A percentile compares a stretch with the other conserved stretches of the same genome.
These are phyloP conservation scores for Pichia cephalocereana DNA, from an alignment of 805 yeast species.

Conservation along the genomic window DNA sequence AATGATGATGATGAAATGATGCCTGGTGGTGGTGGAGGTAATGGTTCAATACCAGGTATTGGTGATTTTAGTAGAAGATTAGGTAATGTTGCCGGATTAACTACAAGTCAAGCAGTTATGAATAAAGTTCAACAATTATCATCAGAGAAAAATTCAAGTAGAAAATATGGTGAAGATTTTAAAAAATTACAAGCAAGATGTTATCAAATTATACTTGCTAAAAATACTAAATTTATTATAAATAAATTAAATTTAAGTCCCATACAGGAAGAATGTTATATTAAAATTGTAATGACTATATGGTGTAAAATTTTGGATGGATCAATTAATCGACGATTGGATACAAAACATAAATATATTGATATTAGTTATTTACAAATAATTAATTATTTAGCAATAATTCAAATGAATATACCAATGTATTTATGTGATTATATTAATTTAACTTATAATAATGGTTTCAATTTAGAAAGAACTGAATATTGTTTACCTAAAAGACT, in stretches of 20 bases:
- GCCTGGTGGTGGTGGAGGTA: conserved; percentile 34
- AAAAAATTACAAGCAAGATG: conserved; percentile 13
- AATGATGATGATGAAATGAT: conserved; percentile 74
- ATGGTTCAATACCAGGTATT: conserved; percentile 21
- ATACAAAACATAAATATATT: conserved; percentile 5
- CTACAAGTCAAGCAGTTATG: conserved; percentile 12
- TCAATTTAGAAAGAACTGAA: conserved; percentile 33
- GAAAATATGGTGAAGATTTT: conserved; percentile 19
- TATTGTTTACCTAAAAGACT: conserved; percentile 15
- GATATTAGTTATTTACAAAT: conserved; percentile 17
- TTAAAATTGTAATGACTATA: conserved; percentile 25
- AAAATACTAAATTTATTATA: conserved; percentile 36
- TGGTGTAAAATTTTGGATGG: conserved; percentile 13
- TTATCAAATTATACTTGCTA: conserved; percentile 32
- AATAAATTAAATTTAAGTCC: conserved; percentile 16
- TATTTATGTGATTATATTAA: conserved; percentile 39
- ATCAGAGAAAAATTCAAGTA: conserved; percentile 7
- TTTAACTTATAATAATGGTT: conserved; percentile 31
- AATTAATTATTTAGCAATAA: conserved; percentile 42
- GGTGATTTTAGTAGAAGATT: conserved; percentile 45
- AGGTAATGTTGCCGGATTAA: conserved; percentile 36
- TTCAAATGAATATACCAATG: conserved; percentile 40
- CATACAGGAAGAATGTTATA: conserved; percentile 6
- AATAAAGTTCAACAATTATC: conserved; percentile 9
- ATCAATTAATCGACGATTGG: not conserved